Evolutionary conservation across 768 basidiomycete species (phyloP), one percentile per base, ranked within the genome.

Genomic region (Lenzites betulinus): DNA sequence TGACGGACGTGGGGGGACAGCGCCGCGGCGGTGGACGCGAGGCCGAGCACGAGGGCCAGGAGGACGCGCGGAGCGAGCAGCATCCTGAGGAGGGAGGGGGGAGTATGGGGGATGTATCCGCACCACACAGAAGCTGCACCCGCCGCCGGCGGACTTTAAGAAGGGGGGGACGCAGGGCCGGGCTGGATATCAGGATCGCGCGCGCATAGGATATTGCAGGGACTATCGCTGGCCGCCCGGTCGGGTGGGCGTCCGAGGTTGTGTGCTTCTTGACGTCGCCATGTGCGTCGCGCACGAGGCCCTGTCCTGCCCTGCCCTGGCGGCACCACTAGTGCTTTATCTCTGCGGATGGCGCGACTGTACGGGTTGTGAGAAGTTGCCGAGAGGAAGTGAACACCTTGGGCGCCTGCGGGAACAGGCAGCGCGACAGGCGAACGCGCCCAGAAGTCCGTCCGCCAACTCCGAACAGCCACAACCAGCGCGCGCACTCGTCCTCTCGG

Each of bases 31-130:
- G 36, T 33, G 35, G 58, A 51, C 16, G 51, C 28, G 23, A 59
- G 44, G 35, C 51, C 58, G 36, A 59, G 58, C n/a, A 39, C 51
- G 51, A 59, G 42, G 26, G 58, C 51, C 44, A 53, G 36, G 51
- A 59, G 58, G 13, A 59, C 35, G 58, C 51, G 58, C 7, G 51
- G 47, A 23, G 36, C 26, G 58, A 59, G 35, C 51, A 53, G 16
- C 58, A 59, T 59, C 58, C 43, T 53, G 58, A 28, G 30, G 55
- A 28, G 38, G n/a, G 16, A 38, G 9, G 30, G 9, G 36, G 15
- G 48, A 33, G 20, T 52, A 42, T 33, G 58, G 44, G 35, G 58
- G 35, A 38, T 15, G 26, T 18, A 43, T 47, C 58, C 44, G 43
- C 51, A 39, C 51, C 51, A 53, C 51, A 20, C 30, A 54, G 52